phyloP scores from a whole-genome alignment of 176 grass and related monocot species.

The Elaeis guineensis region DNA sequence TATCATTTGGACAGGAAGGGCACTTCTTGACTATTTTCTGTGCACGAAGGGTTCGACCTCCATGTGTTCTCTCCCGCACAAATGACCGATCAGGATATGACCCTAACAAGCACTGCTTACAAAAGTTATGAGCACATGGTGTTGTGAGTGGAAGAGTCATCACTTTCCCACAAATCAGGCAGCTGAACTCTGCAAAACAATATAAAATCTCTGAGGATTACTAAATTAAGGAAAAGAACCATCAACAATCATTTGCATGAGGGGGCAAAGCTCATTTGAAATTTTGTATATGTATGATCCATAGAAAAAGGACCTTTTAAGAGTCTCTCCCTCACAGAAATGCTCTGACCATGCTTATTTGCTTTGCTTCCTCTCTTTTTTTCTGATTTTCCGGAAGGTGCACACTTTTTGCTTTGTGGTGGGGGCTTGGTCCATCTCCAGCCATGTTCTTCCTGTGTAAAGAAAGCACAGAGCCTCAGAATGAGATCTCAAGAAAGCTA shows the following conservation, averaged over 20 bases:
- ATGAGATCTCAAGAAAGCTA: too few species aligned
- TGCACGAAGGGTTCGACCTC: constrained; percentile 53
- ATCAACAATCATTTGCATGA: too few species aligned
- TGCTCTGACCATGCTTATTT: constrained; percentile 26
- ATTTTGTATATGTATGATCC: too few species aligned
- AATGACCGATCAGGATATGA: constrained; percentile 43
- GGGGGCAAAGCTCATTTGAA: too few species aligned
- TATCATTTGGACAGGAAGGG: constrained; percentile 74
- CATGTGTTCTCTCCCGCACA: constrained; percentile 62
- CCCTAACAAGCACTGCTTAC: constrained; percentile 73
- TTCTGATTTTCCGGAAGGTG: constrained; percentile 44
- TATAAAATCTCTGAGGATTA: too few species aligned
- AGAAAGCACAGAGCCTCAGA: background rate
- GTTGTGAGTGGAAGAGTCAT: constrained; percentile 69
- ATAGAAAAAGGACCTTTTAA: constrained; percentile 47
- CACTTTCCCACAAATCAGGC: constrained; percentile 57
- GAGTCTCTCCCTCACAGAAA: constrained; percentile 59
- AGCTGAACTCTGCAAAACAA: constrained; percentile 71
- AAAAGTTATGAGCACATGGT: constrained; percentile 91
- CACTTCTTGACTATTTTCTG: constrained; percentile 88
- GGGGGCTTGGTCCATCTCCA: constrained; percentile 84
- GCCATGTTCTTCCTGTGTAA: constrained; percentile 44
- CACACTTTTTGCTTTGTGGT: constrained; percentile 60
- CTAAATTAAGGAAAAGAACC: too few species aligned
- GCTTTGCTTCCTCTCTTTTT: constrained; percentile 33